These are phyloP conservation scores for Pseudogymnoascus sp. DNA, from an alignment of 2,329 filamentous ascomycete genomes.

Conservation along the genomic window DNA sequence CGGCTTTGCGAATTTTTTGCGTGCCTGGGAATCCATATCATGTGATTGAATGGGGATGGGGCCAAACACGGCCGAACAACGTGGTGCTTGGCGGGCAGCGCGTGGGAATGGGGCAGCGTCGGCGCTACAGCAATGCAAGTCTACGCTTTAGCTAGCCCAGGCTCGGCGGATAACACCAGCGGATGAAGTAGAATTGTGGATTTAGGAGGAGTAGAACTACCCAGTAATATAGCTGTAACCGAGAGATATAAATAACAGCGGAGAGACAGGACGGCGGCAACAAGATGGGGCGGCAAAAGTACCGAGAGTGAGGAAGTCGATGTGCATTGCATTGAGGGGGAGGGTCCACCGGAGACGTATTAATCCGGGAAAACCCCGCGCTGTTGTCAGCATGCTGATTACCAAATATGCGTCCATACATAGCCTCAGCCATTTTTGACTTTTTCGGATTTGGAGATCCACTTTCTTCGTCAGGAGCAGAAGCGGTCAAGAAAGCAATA, in stretches of 20 bases:
- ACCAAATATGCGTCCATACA: not conserved
- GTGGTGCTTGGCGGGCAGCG: not conserved
- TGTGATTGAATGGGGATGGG: not conserved
- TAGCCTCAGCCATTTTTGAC: conserved; percentile 12
- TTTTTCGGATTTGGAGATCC: conserved; percentile 20
- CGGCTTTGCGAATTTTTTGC: conserved; percentile 28
- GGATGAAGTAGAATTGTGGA: not conserved
- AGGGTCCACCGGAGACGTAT: not conserved
- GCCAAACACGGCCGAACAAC: not conserved
- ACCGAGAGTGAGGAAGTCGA: not conserved
- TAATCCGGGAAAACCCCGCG: conserved; percentile 1
- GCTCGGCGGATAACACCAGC: not conserved
- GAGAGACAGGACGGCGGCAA: not conserved
- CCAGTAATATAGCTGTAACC: not conserved
- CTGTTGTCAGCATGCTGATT: not conserved
- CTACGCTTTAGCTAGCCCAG: not conserved
- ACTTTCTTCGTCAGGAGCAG: not conserved
- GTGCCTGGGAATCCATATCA: conserved; percentile 3
- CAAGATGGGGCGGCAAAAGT: not conserved
- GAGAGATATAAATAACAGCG: not conserved
- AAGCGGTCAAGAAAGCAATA: not conserved
- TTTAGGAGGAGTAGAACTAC: not conserved
- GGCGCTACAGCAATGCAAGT: conserved; percentile 4
- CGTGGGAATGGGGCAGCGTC: not conserved
- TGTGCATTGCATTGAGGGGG: not conserved